phyloP scores from a whole-genome alignment of 768 basidiomycete genomes.

The Phylloporus sp. region DNA sequence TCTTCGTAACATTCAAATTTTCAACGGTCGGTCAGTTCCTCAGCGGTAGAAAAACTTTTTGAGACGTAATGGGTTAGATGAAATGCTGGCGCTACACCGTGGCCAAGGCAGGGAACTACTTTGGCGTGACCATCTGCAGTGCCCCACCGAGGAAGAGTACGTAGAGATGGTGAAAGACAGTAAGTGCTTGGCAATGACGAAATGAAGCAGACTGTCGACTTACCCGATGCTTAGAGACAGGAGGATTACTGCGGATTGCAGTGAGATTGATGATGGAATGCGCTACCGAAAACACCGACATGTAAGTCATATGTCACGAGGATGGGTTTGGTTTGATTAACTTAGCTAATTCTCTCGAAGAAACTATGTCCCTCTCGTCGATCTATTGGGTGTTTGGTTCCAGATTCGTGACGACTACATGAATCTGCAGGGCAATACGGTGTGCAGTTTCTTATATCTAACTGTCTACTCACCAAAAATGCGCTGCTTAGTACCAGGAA shows the following conservation, averaged over 20 bases:
- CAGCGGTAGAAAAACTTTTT: background rate
- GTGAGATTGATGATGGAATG: slow-evolving; percentile 96
- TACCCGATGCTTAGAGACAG: slow-evolving; percentile 65
- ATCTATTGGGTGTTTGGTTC: slow-evolving; percentile 53
- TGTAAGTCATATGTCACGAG: slow-evolving; percentile 38
- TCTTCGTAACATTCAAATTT: slow-evolving; percentile 58
- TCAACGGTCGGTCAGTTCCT: slow-evolving; percentile 52
- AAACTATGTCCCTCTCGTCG: slow-evolving; percentile 52
- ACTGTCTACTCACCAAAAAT: background rate
- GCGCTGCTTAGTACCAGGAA: slow-evolving; percentile 59
- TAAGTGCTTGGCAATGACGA: slow-evolving; percentile 31
- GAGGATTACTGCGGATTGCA: slow-evolving; percentile 85
- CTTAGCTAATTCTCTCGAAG: slow-evolving; percentile 21
- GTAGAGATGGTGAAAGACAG: slow-evolving; percentile 95
- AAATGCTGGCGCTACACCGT: slow-evolving; percentile 80
- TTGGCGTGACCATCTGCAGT: slow-evolving; percentile 87
- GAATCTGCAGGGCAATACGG: slow-evolving; percentile 26
- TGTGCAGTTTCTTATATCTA: slow-evolving; percentile 1
- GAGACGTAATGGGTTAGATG: slow-evolving; percentile 33
- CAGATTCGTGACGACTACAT: slow-evolving; percentile 58
- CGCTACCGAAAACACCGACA: slow-evolving; percentile 50
- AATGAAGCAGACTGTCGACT: background rate
- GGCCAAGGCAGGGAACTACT: slow-evolving; percentile 91
- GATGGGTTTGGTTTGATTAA: background rate
- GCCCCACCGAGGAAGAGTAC: slow-evolving; percentile 94